Evolutionary conservation across 768 basidiomycete species (phyloP).

Genomic region (Russula sp.): DNA sequence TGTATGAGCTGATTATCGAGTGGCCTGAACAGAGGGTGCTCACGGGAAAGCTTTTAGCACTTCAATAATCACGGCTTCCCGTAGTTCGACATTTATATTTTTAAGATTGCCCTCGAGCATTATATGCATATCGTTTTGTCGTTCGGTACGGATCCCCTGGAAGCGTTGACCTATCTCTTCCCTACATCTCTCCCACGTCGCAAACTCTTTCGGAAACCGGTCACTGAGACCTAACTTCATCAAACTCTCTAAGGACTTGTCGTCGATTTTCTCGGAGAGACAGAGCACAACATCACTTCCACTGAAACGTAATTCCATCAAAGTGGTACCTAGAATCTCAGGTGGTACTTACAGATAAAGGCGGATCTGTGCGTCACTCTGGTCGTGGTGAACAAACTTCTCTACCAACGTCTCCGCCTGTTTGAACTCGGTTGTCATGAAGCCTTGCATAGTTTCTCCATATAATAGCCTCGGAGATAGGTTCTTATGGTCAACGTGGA

Average conservation of each 20-base stretch:
- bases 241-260: conserved; percentile 10
- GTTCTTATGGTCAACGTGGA: neutral
- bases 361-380: conserved; percentile 10
- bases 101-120: neutral
- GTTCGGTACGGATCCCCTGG: neutral
- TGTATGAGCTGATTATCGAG: neutral
- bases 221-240: conserved; percentile 1
- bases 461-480: conserved; percentile 20
- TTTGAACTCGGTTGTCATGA: conserved; percentile 25
- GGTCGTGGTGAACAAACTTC: neutral
- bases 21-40: neutral
- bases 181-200: conserved; percentile 2
- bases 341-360: conserved; percentile 10
- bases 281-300: conserved; percentile 14
- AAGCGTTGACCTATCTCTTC: neutral
- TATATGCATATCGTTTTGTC: neutral
- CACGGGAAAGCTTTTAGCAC: conserved; percentile 18
- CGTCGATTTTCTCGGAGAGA: conserved; percentile 21
- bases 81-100: neutral
- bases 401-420: conserved; percentile 3
- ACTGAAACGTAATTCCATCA: neutral
- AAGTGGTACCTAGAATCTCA: neutral
- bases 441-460: conserved; percentile 31
- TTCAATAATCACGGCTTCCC: conserved; percentile 4
- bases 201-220: conserved; percentile 7